Evolutionary conservation across 257 asterid species (phyloP).

Genomic region (Fraxinus cuspidata): DNA sequence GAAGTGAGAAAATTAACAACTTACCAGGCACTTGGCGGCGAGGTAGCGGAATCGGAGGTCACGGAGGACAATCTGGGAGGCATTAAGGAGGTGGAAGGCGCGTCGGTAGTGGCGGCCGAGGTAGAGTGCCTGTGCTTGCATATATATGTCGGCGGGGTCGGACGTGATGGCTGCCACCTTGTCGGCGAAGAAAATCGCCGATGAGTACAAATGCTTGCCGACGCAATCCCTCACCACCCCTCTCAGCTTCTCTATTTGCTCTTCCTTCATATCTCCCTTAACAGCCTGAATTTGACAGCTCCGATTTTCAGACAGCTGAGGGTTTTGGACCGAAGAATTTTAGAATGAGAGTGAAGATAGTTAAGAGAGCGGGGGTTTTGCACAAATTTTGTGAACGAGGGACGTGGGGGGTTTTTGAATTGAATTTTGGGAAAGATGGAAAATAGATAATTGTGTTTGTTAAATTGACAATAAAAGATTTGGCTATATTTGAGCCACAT

Average conservation of each 20-base stretch:
- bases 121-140: conserved; percentile 99
- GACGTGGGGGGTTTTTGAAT: not conserved
- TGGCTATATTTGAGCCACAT: no score
- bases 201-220: conserved; percentile 93
- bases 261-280: conserved; percentile 65
- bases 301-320: conserved; percentile 17
- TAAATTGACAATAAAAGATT: not conserved
- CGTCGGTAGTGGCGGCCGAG: conserved; percentile 95
- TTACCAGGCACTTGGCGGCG: conserved; percentile 97
- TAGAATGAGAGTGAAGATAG: conserved; percentile 25
- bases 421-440: not conserved
- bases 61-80: conserved; percentile 93
- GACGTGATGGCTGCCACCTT: conserved; percentile 95
- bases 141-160: conserved; percentile 94
- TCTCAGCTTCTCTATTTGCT: conserved; percentile 81
- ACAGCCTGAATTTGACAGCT: not conserved
- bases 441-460: not conserved
- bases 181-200: conserved; percentile 97
- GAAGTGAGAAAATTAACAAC: conserved; percentile 5
- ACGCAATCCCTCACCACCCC: conserved; percentile 96
- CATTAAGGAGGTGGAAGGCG: conserved; percentile 93
- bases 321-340: conserved; percentile 25
- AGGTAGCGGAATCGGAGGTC: conserved; percentile 98
- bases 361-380: conserved; percentile 59
- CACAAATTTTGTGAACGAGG: not conserved